Conservation (phyloP, 768 basidiomycete genomes). For the Tulasnella sp. region DNA sequence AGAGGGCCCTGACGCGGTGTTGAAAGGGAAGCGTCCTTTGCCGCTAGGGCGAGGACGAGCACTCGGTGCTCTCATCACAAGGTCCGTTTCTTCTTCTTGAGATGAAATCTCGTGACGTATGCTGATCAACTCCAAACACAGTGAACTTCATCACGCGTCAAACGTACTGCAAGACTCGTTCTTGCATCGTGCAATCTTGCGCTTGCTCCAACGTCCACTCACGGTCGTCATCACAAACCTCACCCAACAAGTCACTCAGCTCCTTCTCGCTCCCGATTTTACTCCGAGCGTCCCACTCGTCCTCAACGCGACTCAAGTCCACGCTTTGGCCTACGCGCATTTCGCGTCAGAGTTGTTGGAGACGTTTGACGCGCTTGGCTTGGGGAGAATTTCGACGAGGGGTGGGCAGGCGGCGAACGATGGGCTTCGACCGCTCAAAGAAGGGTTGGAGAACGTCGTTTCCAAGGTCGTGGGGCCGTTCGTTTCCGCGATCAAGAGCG, state of each 20-base stretch:
- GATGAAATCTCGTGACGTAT: too few relatives aligned
- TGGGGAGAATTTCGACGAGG: conserved; percentile 43
- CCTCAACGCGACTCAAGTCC: conserved; percentile 58
- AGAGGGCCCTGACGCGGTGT: conserved; percentile 43
- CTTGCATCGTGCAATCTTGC: conserved; percentile 59
- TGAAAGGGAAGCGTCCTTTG: conserved; percentile 57
- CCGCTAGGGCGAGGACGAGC: conserved; percentile 64
- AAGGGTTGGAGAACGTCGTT: conserved; percentile 60
- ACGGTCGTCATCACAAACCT: conserved; percentile 66
- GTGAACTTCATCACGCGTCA: conserved; percentile 59
- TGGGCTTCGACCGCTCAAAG: conserved; percentile 59
- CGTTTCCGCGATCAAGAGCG: conserved; percentile 51
- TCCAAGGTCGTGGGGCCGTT: conserved; percentile 60
- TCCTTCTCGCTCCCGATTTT: conserved; percentile 59
- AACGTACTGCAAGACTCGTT: conserved; percentile 44
- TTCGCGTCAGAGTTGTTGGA: conserved; percentile 70
- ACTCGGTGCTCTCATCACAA: conserved; percentile 59
- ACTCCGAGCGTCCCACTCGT: conserved; percentile 41
- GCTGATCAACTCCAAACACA: conserved; percentile 30
- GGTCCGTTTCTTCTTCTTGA: conserved; percentile 42
- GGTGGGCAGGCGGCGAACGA: conserved; percentile 37
- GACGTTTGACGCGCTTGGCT: conserved; percentile 55
- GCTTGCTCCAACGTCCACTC: conserved; percentile 66
- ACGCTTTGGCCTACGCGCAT: conserved; percentile 59
- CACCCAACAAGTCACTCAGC: conserved; percentile 56